Evolutionary conservation across 768 basidiomycete genomes (phyloP).

Genomic region (Serendipita vermifera): DNA sequence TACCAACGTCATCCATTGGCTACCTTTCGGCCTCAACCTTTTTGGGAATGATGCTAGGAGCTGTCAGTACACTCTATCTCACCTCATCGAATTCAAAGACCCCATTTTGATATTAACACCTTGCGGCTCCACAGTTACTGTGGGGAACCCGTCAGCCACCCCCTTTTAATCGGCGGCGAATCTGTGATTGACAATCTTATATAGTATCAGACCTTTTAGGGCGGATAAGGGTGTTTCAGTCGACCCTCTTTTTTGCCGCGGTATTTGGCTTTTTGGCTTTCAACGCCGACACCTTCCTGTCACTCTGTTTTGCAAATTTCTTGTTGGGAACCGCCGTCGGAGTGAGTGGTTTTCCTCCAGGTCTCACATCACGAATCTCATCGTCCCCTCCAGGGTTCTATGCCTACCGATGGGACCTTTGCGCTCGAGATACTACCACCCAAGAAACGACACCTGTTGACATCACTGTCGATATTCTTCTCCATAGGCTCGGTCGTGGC

Average conservation of each 20-base stretch:
- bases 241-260: constrained; percentile 80
- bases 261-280: constrained; percentile 76
- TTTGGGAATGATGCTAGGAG: constrained; percentile 95
- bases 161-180: not conserved
- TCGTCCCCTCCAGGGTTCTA: constrained; percentile 50
- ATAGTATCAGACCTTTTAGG: constrained; percentile 78
- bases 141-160: constrained; percentile 71
- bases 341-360: constrained; percentile 33
- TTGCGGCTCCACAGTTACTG: not conserved
- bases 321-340: constrained; percentile 88
- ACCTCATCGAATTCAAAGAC: not conserved
- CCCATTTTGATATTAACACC: no score
- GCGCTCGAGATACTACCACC: constrained; percentile 87
- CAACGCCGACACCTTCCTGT: constrained; percentile 50
- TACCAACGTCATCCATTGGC: constrained; percentile 67
- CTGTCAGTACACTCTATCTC: constrained; percentile 35
- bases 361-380: not conserved
- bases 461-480: constrained; percentile 89
- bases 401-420: constrained; percentile 94
- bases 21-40: constrained; percentile 79
- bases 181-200: not conserved
- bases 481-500: constrained; percentile 81
- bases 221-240: constrained; percentile 80
- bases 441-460: constrained; percentile 83
- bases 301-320: constrained; percentile 68